These are phyloP conservation scores for Podospora didyma DNA, from an alignment of 495 filamentous ascomycete genomes.

Conservation along the genomic window DNA sequence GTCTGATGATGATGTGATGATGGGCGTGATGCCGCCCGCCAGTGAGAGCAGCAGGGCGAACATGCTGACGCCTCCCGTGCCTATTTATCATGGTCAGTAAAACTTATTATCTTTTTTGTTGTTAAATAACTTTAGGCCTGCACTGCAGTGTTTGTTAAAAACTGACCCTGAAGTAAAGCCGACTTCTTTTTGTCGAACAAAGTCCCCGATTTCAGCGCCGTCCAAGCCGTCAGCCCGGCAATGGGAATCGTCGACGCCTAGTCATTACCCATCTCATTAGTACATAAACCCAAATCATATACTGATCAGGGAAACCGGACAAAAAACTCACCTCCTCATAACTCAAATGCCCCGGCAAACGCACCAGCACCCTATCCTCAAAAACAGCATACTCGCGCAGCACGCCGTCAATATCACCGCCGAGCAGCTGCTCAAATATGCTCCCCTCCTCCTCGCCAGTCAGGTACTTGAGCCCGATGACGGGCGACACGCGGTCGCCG, in stretches of 20 bases:
- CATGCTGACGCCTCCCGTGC: slow-evolving; percentile 23
- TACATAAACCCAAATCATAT: too few species aligned
- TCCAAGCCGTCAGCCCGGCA: slow-evolving; percentile 15
- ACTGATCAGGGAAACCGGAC: too few species aligned
- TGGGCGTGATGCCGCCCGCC: slow-evolving; percentile 22
- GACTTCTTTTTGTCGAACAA: not conserved
- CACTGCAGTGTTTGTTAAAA: too few species aligned
- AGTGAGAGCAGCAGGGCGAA: slow-evolving; percentile 16
- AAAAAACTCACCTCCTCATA: slow-evolving; percentile 14
- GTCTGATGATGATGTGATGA: slow-evolving; percentile 41
- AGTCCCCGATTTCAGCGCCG: not conserved
- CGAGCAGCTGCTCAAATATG: not conserved
- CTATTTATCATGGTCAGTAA: not conserved
- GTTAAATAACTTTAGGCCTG: not conserved
- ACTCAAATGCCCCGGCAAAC: slow-evolving; percentile 20
- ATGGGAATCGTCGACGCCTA: slow-evolving; percentile 11
- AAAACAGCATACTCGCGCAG: slow-evolving; percentile 28
- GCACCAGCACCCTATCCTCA: slow-evolving; percentile 20
- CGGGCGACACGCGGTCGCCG: slow-evolving; percentile 28
- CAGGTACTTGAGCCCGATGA: slow-evolving; percentile 15
- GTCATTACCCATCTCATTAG: not conserved
- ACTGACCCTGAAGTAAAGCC: slow-evolving; percentile 6
- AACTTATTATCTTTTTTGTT: not conserved
- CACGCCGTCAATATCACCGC: slow-evolving; percentile 25
- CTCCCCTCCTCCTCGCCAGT: slow-evolving; percentile 13